A percentile compares a stretch with the other conserved stretches of the same genome.
Evolutionary conservation across 83 land plant species (phyloP).

Genomic region (Thuja plicata): DNA sequence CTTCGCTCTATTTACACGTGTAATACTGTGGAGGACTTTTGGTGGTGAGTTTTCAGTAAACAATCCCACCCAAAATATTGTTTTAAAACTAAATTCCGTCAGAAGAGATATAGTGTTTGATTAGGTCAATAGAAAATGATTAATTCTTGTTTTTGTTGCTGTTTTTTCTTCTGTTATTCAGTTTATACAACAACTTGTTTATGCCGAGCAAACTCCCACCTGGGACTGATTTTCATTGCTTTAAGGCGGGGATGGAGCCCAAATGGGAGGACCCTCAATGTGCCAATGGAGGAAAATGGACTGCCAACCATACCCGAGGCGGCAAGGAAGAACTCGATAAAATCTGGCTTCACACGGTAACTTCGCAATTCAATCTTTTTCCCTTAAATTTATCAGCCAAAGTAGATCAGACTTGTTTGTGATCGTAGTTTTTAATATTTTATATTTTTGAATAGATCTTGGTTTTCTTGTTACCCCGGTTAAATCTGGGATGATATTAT

Average conservation of each 20-base stretch:
- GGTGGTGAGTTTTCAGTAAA: constrained; percentile 56
- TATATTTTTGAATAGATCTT: background rate
- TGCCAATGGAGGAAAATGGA: constrained; percentile 93
- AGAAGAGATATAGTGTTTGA: background rate
- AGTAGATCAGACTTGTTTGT: background rate
- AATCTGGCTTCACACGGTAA: constrained; percentile 93
- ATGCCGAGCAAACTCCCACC: constrained; percentile 75
- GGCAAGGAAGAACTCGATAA: constrained; percentile 62
- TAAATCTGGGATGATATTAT: background rate
- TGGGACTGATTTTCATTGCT: constrained; percentile 86
- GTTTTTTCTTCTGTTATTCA: constrained; percentile 21
- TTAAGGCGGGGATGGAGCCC: constrained; percentile 86
- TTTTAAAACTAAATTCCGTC: background rate
- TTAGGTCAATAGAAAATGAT: background rate
- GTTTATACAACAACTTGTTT: constrained; percentile 80
- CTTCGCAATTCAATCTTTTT: background rate
- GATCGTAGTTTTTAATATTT: background rate
- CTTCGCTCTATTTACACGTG: constrained; percentile 68
- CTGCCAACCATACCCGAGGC: constrained; percentile 44
- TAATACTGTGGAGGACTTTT: constrained; percentile 80
- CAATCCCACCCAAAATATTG: background rate
- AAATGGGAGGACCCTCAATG: constrained; percentile 98
- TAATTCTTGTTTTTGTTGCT: background rate
- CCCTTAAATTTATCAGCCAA: background rate
- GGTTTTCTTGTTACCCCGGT: background rate